These are phyloP conservation scores for Penicillium paradoxum DNA, from an alignment of 495 filamentous ascomycete species.

Conservation along the genomic window DNA sequence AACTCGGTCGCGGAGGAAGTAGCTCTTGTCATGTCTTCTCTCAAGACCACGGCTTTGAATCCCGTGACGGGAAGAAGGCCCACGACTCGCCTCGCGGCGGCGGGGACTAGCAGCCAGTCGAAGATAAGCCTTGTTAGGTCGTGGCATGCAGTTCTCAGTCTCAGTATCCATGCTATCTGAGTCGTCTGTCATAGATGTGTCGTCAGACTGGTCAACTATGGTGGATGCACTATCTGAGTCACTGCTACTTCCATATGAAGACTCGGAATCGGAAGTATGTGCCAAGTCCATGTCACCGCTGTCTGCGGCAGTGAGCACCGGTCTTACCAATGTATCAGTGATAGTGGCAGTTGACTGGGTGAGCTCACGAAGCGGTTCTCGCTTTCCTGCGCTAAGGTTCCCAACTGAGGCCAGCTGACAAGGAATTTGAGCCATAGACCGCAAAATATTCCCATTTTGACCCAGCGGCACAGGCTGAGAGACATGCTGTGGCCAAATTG, in stretches of 20 bases:
- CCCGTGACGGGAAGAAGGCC: slow-evolving; percentile 5
- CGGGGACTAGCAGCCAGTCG: slow-evolving; percentile 9
- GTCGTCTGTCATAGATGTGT: slow-evolving; percentile 11
- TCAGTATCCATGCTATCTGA: slow-evolving; percentile 8
- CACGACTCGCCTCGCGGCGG: background rate
- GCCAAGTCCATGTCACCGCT: background rate
- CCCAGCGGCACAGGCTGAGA: background rate
- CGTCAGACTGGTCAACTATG: slow-evolving; percentile 9
- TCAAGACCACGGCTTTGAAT: slow-evolving; percentile 8
- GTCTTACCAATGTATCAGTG: background rate
- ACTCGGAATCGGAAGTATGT: background rate
- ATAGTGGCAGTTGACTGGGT: background rate
- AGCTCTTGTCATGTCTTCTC: background rate
- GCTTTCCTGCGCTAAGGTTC: background rate
- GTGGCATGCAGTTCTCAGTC: background rate
- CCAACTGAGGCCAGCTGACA: background rate
- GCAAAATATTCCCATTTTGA: background rate
- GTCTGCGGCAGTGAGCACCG: background rate
- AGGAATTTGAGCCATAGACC: background rate
- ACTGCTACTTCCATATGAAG: slow-evolving; percentile 7
- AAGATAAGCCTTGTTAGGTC: background rate
- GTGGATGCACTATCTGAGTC: slow-evolving; percentile 11
- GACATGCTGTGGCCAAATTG: background rate
- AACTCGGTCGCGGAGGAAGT: background rate
- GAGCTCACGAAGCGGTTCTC: background rate